phyloP scores from a whole-genome alignment of 2,329 filamentous ascomycete species.

The Aureobasidium sp. region DNA sequence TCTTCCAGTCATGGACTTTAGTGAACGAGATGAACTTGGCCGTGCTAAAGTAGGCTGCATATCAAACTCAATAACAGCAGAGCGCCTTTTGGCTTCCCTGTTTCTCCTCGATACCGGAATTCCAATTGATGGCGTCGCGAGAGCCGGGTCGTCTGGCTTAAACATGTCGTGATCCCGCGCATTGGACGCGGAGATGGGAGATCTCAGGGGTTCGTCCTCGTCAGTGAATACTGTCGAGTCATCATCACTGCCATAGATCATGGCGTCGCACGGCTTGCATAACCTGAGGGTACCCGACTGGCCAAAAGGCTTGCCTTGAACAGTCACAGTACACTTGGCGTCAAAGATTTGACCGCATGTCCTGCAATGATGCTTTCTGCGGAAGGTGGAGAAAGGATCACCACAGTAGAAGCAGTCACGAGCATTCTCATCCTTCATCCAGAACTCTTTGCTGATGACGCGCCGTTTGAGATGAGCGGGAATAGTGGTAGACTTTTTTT shows the following conservation, averaged over 20 bases:
- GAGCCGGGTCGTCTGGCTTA: constrained; percentile 17
- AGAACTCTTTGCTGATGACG: constrained; percentile 89
- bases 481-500: constrained; percentile 18
- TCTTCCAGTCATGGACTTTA: constrained; percentile 63
- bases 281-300: constrained; percentile 77
- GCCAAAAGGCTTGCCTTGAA: constrained; percentile 78
- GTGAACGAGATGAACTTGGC: constrained; percentile 83
- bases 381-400: constrained; percentile 82
- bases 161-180: constrained; percentile 8
- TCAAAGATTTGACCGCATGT: constrained; percentile 98
- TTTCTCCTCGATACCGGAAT: constrained; percentile 56
- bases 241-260: constrained; percentile 85
- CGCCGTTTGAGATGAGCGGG: constrained; percentile 67
- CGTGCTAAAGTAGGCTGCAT: constrained; percentile 66
- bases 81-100: constrained; percentile 73
- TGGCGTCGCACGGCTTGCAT: constrained; percentile 84
- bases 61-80: constrained; percentile 84
- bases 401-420: constrained; percentile 95
- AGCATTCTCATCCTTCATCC: constrained; percentile 98
- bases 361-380: constrained; percentile 93
- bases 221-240: constrained; percentile 87
- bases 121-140: constrained; percentile 52
- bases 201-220: constrained; percentile 39
- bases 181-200: background rate
- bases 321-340: constrained; percentile 87